A percentile compares a stretch with the other conserved stretches of the same genome.
Conservation (phyloP, 1,284 basidiomycete species). For the Hypsizygus ulmarius region DNA sequence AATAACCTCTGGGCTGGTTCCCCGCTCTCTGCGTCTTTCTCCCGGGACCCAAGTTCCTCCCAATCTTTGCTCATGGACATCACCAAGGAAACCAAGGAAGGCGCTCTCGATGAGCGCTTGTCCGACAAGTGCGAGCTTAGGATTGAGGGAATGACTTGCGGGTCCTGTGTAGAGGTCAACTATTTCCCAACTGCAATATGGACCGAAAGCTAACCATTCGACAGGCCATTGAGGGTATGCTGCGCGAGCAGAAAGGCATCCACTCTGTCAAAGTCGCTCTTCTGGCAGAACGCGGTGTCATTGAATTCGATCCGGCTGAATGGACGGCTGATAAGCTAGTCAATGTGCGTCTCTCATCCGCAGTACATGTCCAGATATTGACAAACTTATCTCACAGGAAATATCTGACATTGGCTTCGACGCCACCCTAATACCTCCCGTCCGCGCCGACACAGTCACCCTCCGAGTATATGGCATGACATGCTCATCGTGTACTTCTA, state of each 20-base stretch:
- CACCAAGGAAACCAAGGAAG: slow-evolving; percentile 14
- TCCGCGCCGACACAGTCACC: slow-evolving; percentile 62
- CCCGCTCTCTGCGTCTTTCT: slow-evolving; percentile 11
- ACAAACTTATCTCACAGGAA: slow-evolving; percentile 49
- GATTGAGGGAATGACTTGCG: slow-evolving; percentile 92
- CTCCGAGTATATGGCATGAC: slow-evolving; percentile 91
- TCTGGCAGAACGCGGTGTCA: slow-evolving; percentile 87
- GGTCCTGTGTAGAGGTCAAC: slow-evolving; percentile 86
- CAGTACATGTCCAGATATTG: slow-evolving; percentile 1
- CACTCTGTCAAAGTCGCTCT: slow-evolving; percentile 88
- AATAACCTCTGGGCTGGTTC: slow-evolving; percentile 20
- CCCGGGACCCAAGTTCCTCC: slow-evolving; percentile 10
- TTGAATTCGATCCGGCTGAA: slow-evolving; percentile 82
- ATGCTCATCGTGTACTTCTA: slow-evolving; percentile 78
- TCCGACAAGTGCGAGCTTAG: slow-evolving; percentile 62
- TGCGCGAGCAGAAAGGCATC: slow-evolving; percentile 85
- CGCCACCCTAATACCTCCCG: slow-evolving; percentile 68
- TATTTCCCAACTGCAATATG: slow-evolving; percentile 14
- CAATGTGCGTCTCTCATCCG: slow-evolving; percentile 45
- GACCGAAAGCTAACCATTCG: slow-evolving; percentile 1
- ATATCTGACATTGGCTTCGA: slow-evolving; percentile 94
- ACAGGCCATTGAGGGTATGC: slow-evolving; percentile 90
- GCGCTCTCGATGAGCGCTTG: slow-evolving; percentile 20
- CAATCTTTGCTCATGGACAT: slow-evolving; percentile 23
- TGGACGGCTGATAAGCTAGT: slow-evolving; percentile 84